Evolutionary conservation across 148 eudicot genomes (phyloP).

Genomic region (Silene conica): DNA sequence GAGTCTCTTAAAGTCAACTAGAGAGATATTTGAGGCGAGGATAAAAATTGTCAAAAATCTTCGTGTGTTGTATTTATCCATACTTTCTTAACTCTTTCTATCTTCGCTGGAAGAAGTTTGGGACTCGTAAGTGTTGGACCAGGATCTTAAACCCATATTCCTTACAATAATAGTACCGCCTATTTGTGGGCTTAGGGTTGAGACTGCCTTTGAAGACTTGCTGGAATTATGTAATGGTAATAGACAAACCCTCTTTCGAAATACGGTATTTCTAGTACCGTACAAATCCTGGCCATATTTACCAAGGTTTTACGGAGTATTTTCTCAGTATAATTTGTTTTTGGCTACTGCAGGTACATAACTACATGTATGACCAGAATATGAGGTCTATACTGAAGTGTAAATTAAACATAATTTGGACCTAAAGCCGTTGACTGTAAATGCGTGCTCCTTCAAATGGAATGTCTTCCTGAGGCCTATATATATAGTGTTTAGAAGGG

Average conservation of each 20-base stretch:
- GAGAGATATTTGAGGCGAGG: background rate
- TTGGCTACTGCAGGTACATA: conserved; percentile 26
- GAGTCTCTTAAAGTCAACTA: background rate
- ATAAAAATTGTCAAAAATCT: background rate
- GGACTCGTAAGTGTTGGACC: background rate
- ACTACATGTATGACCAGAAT: background rate
- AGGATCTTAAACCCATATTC: background rate
- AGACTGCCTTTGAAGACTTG: too few relatives aligned
- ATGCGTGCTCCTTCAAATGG: background rate
- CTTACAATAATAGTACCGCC: background rate
- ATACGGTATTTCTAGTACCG: background rate
- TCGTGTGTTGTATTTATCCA: background rate
- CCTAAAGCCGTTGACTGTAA: conserved; percentile 3
- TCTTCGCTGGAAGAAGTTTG: too few relatives aligned
- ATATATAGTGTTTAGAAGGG: background rate
- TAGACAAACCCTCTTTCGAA: background rate
- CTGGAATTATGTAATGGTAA: background rate
- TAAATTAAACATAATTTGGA: background rate
- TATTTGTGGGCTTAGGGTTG: background rate
- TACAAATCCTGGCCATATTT: background rate
- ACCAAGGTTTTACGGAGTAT: background rate
- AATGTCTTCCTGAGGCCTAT: background rate
- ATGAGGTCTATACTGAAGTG: conserved; percentile 1
- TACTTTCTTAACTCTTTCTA: background rate
- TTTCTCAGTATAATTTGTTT: background rate